phyloP scores from a whole-genome alignment of 352 stramenopile genomes.

The Globisporangium nodosum region DNA sequence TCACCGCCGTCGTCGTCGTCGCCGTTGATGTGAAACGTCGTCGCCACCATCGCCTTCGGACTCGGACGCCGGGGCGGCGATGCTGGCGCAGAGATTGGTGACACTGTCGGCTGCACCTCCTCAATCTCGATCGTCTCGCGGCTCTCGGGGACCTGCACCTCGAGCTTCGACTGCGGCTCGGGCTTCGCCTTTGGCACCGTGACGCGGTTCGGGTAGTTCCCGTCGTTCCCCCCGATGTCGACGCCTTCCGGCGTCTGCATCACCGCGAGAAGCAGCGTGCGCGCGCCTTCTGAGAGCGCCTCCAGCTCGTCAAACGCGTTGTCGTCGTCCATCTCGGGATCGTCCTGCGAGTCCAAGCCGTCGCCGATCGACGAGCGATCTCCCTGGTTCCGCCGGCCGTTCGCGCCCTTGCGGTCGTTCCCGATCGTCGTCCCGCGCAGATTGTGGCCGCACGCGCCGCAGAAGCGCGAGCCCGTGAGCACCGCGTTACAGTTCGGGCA shows the following conservation, averaged over 20 bases:
- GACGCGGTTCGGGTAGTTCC: conserved; percentile 29
- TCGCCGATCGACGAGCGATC: conserved; percentile 20
- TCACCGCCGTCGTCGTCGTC: conserved; percentile 7
- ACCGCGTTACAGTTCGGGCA: conserved; percentile 82
- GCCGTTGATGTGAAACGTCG: conserved; percentile 3
- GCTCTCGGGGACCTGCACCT: conserved; percentile 7
- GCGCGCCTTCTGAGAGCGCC: conserved; percentile 78
- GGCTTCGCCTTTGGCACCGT: conserved; percentile 1
- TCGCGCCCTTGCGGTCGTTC: conserved; percentile 26
- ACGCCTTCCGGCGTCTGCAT: conserved; percentile 86
- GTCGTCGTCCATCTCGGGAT: conserved; percentile 69
- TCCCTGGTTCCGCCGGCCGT: conserved; percentile 19
- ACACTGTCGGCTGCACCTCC: conserved; percentile 3
- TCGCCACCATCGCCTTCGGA: conserved; percentile 5
- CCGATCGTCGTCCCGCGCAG: conserved; percentile 68
- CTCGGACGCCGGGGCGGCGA: conserved; percentile 2
- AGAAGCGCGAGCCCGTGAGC: conserved; percentile 84
- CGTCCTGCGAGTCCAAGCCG: conserved; percentile 47
- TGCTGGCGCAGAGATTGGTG: conserved; percentile 12
- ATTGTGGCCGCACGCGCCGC: conserved; percentile 84
- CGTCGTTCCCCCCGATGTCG: conserved; percentile 63
- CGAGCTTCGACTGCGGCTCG: not conserved
- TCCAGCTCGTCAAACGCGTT: conserved; percentile 86
- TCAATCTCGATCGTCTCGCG: conserved; percentile 5
- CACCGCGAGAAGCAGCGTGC: conserved; percentile 77